phyloP scores from a whole-genome alignment of 78 protist genomes.

The Emiliania huxleyi region DNA sequence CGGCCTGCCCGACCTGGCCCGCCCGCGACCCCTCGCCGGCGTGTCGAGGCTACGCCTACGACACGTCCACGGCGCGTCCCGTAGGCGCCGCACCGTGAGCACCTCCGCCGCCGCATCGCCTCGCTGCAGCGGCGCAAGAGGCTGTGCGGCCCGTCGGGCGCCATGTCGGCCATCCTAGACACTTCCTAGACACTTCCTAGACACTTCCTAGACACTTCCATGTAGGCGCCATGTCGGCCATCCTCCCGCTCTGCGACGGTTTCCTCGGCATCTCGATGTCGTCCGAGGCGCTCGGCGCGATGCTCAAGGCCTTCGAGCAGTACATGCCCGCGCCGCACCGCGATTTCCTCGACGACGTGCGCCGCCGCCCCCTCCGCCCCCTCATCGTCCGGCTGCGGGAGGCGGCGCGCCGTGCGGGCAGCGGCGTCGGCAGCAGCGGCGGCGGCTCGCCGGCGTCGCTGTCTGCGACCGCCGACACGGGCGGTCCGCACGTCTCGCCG shows the following conservation, averaged over 20 bases:
- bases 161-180: constrained; percentile 1
- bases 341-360: neutral
- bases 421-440: neutral
- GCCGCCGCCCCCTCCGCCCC: neutral
- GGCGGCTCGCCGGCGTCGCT: too few species aligned
- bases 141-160: constrained; percentile 8
- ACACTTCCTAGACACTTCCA: too few species aligned
- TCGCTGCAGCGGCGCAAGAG: neutral
- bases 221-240: constrained; percentile 8
- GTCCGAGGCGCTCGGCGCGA: neutral
- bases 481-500: too few species aligned
- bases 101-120: neutral
- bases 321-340: neutral
- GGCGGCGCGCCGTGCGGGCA: neutral
- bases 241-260: neutral
- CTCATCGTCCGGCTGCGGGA: neutral
- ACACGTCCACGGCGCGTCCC: too few species aligned
- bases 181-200: too few species aligned
- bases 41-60: too few species aligned
- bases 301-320: neutral
- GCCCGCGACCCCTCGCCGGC: too few species aligned
- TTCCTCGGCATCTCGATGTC: neutral
- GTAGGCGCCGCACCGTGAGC: neutral
- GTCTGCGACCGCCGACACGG: too few species aligned
- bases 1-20: neutral